These are phyloP conservation scores for Pleurotus sapidus DNA, from an alignment of 768 basidiomycete species.

Conservation along the genomic window DNA sequence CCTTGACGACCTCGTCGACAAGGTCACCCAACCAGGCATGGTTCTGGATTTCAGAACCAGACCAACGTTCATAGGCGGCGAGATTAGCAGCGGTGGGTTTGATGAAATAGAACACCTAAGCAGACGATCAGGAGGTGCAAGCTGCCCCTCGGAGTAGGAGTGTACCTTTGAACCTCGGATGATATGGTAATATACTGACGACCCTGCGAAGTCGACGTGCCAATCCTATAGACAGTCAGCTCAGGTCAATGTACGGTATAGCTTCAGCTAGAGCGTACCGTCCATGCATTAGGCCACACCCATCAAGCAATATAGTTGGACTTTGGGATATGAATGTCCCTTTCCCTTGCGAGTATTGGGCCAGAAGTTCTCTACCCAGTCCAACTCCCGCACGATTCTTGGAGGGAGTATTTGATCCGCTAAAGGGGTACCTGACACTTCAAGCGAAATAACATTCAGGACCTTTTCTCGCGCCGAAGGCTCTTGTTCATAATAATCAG, in stretches of 20 bases:
- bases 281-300: constrained; percentile 92
- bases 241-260: not conserved
- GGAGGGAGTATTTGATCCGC: constrained; percentile 82
- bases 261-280: constrained; percentile 48
- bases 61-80: constrained; percentile 90
- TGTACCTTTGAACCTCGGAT: constrained; percentile 77
- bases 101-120: constrained; percentile 94
- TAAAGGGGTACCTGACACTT: constrained; percentile 84
- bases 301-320: constrained; percentile 97
- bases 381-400: constrained; percentile 79
- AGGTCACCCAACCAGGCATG: constrained; percentile 90
- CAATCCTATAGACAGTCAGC: constrained; percentile 65
- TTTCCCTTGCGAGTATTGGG: constrained; percentile 72
- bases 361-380: constrained; percentile 98
- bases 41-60: constrained; percentile 86
- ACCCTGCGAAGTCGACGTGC: constrained; percentile 98
- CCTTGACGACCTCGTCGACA: constrained; percentile 88
- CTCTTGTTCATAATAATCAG: constrained; percentile 75
- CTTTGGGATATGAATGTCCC: constrained; percentile 82
- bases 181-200: constrained; percentile 97
- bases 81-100: constrained; percentile 84
- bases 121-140: constrained; percentile 8
- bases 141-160: too few species aligned
- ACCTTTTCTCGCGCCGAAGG: constrained; percentile 76
- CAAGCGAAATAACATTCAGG: constrained; percentile 92